Evolutionary conservation across 306 rosid genomes (phyloP).

Genomic region (Begonia peltatifolia): DNA sequence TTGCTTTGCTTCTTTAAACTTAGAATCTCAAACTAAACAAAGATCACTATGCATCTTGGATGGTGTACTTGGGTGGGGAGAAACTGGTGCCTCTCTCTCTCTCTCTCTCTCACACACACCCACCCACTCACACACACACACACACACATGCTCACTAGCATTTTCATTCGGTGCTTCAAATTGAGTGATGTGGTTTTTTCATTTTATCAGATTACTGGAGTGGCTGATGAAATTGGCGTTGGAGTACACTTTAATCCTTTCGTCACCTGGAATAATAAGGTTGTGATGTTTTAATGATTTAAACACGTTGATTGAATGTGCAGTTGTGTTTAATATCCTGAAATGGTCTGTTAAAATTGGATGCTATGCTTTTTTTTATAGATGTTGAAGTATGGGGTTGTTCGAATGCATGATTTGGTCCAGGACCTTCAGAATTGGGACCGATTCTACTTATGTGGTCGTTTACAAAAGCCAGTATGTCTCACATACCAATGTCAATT

Average conservation of each 20-base stretch:
- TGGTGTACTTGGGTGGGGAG: slow-evolving; percentile 68
- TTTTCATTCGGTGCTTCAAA: not conserved
- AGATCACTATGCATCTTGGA: slow-evolving; percentile 79
- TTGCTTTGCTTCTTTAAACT: slow-evolving; percentile 6
- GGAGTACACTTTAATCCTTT: slow-evolving; percentile 96
- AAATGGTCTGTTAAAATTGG: slow-evolving; percentile 1
- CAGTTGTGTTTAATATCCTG: not conserved
- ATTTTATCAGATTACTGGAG: slow-evolving; percentile 41
- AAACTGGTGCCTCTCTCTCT: slow-evolving; percentile 45
- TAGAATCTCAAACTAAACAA: slow-evolving; percentile 74
- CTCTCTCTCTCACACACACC: not conserved
- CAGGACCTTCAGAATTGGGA: slow-evolving; percentile 69
- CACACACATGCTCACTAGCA: not conserved
- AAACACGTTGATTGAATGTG: not conserved
- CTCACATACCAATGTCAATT: not conserved
- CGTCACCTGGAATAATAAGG: slow-evolving; percentile 75
- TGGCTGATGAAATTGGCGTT: slow-evolving; percentile 72
- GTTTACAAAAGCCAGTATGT: slow-evolving; percentile 86
- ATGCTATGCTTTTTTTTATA: slow-evolving; percentile 16
- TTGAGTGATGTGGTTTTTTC: not conserved
- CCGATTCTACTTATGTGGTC: slow-evolving; percentile 80
- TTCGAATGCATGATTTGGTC: slow-evolving; percentile 57
- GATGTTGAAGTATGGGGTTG: slow-evolving; percentile 87
- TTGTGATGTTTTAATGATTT: slow-evolving; percentile 8
- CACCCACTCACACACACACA: not conserved